Percentiles rank a stretch among this genome's conserved stretches.
These are phyloP conservation scores for Globisporangium alternatum DNA, from an alignment of 352 stramenopile genomes.

Conservation along the genomic window DNA sequence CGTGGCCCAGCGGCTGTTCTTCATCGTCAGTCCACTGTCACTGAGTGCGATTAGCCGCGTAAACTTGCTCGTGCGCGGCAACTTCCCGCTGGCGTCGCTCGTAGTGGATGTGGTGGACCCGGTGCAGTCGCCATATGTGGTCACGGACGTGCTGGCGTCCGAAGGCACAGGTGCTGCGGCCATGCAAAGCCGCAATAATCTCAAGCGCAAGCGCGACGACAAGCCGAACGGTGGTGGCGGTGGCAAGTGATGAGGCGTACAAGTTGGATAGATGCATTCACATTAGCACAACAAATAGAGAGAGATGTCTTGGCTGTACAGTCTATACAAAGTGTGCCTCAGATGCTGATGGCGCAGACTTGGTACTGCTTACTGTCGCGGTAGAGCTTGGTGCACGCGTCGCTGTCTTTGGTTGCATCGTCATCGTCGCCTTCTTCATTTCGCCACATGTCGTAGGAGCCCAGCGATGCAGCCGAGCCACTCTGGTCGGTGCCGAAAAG, in stretches of 20 bases:
- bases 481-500: neutral
- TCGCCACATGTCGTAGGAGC: conserved; percentile 11
- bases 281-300: neutral
- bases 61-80: conserved; percentile 74
- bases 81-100: conserved; percentile 53
- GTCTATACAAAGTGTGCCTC: neutral
- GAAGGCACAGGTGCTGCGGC: conserved; percentile 69
- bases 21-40: conserved; percentile 69
- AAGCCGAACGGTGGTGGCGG: conserved; percentile 5
- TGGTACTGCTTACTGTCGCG: conserved; percentile 41
- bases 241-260: conserved; percentile 2
- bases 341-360: conserved; percentile 54
- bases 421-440: neutral
- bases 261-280: neutral
- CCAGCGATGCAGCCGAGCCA: neutral
- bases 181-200: conserved; percentile 87
- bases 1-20: conserved; percentile 43
- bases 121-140: conserved; percentile 54
- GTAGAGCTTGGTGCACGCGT: conserved; percentile 42
- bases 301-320: neutral
- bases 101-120: conserved; percentile 44
- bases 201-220: conserved; percentile 83
- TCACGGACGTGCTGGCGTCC: conserved; percentile 63
- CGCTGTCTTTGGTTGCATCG: conserved; percentile 17
- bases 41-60: conserved; percentile 47